Percentiles rank a stretch among this genome's conserved stretches.
These are phyloP conservation scores for Ustilago loliicola DNA, from an alignment of 1,284 basidiomycete genomes.

Conservation along the genomic window DNA sequence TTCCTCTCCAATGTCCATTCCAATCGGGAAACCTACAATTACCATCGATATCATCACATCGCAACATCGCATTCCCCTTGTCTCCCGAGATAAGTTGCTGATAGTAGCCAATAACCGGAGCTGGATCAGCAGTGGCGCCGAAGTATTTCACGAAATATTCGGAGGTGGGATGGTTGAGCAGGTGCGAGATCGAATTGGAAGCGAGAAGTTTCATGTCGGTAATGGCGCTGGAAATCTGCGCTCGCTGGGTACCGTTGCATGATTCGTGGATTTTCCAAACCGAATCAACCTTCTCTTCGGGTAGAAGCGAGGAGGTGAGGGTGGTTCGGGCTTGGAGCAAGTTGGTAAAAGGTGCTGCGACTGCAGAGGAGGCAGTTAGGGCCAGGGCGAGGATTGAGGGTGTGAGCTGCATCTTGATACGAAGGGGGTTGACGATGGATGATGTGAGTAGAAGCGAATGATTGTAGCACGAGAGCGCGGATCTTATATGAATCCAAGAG, in stretches of 20 bases:
- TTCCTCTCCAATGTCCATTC: constrained; percentile 72
- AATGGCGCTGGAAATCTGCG: constrained; percentile 69
- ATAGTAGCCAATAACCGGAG: constrained; percentile 65
- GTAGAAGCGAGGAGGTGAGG: background rate
- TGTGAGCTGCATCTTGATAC: constrained; percentile 16
- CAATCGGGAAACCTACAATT: constrained; percentile 69
- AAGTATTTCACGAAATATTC: constrained; percentile 71
- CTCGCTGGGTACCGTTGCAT: constrained; percentile 71
- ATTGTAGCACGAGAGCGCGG: too few relatives aligned
- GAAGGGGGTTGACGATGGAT: too few relatives aligned
- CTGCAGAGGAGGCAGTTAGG: background rate
- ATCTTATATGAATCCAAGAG: too few relatives aligned
- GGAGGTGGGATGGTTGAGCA: constrained; percentile 69
- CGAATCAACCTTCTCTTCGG: constrained; percentile 8
- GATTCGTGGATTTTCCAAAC: constrained; percentile 71
- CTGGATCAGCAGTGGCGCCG: constrained; percentile 66
- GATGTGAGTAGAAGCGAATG: too few relatives aligned
- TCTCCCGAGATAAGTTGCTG: constrained; percentile 65
- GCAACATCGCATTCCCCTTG: constrained; percentile 40
- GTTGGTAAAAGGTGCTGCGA: constrained; percentile 12
- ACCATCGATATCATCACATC: constrained; percentile 72
- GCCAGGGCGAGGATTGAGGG: constrained; percentile 5
- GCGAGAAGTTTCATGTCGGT: constrained; percentile 69
- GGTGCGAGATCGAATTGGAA: constrained; percentile 66
- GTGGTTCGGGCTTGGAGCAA: constrained; percentile 9